These are phyloP conservation scores for Sporisorium scitamineum DNA, from an alignment of 1,284 basidiomycete species.

Conservation along the genomic window DNA sequence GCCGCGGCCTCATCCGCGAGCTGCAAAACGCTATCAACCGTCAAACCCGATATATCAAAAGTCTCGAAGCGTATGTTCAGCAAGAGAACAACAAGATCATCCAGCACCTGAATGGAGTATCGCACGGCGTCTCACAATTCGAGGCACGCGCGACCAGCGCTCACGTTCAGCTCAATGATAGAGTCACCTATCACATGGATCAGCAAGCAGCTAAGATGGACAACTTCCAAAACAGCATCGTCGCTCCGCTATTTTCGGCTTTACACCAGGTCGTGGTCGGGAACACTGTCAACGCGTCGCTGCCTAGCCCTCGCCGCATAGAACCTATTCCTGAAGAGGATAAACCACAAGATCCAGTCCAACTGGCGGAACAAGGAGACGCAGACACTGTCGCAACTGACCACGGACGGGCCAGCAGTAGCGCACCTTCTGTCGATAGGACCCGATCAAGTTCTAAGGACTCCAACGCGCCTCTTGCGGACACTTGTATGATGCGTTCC, in stretches of 20 bases:
- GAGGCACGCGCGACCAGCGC: conserved; percentile 1
- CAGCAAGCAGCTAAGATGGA: conserved; percentile 8
- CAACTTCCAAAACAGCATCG: conserved; percentile 3
- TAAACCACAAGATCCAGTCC: background rate
- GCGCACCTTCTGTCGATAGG: background rate
- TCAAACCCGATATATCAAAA: background rate
- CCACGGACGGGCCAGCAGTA: background rate
- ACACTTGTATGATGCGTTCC: background rate
- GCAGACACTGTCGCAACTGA: background rate
- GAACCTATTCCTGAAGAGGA: background rate
- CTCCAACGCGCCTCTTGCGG: conserved; percentile 10
- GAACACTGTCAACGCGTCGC: background rate
- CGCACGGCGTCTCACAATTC: background rate
- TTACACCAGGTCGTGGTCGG: background rate
- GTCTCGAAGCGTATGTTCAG: background rate
- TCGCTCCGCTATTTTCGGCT: conserved; percentile 4
- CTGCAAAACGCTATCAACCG: background rate
- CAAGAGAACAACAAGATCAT: background rate
- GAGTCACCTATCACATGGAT: background rate
- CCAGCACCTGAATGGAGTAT: background rate
- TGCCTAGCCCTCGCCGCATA: background rate
- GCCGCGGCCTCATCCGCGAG: background rate
- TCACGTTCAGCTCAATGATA: conserved; percentile 16
- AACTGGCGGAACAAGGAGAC: background rate
- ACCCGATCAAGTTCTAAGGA: conserved; percentile 1